Base-by-base conservation (phyloP, 176 grass and related monocot genomes). In the Olyra latifolia region DNA sequence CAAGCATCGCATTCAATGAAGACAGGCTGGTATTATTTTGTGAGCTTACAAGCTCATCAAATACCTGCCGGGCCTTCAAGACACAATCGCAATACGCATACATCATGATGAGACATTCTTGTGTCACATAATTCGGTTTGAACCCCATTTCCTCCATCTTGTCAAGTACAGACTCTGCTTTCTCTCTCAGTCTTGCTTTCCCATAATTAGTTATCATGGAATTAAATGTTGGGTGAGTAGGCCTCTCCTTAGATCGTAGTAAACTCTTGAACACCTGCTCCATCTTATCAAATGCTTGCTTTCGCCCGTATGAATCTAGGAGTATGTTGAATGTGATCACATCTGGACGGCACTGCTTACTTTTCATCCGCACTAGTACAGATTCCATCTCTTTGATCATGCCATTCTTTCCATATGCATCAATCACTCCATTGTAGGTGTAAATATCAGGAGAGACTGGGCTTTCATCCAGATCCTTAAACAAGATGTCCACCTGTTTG, bases 181-280 rank as follows among this genome's bases (percentile, higher is more conserved):
- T 99, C 54, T 91, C 92, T 84, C 75, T 91, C 41, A 89, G 84
- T 61, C 96, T 90, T 50, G 96, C 96, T 79, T 99, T 99, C 13
- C 92, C 96, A 38, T 91, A 99, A 65, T 99, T 93, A 63, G 86
- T 99, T 84, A 99, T 99, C 88, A 99, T 99, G 54, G 90, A 98
- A 65, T 98, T 90, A 76, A 99, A 95, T 3, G 96, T 99, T 8
- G 92, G 92, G 60, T 93, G 89, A 68, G 90, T 99, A 30, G 92
- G 92, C 29, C 75, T 86, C 83, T 93, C 90, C 82, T 95, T 99
- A 7, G 92, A 99, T 9, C 86, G 74, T 79, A 93, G 77, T 27
- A 99, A 77, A 64, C 96, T 95, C 78, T 88, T 99, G 67, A 95
- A 99, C 28, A 99, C 92, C 76, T 95, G 96, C 75, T 99, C 93